phyloP scores from a whole-genome alignment of 331 rosid genomes.

The Telfairia occidentalis region DNA sequence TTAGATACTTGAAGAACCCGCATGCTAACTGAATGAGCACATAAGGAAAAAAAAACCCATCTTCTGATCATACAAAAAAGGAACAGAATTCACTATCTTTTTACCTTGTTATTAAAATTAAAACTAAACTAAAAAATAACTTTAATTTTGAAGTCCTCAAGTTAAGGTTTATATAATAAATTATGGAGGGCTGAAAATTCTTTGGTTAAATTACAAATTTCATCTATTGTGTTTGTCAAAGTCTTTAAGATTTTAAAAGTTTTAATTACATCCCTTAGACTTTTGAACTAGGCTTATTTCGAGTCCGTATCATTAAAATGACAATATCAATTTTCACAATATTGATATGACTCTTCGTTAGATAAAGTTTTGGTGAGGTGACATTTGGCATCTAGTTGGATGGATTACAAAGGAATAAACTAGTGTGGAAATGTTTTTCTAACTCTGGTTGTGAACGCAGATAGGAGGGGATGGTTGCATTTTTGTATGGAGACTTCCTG shows the following conservation, averaged over 20 bases:
- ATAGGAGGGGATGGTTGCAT: conserved; percentile 68
- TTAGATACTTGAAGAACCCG: background rate
- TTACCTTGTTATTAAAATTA: background rate
- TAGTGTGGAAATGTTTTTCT: background rate
- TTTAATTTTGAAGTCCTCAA: background rate
- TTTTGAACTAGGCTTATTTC: background rate
- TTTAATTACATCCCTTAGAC: background rate
- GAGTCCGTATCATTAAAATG: background rate
- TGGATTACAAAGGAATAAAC: background rate
- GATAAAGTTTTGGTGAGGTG: background rate
- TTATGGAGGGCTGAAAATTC: background rate
- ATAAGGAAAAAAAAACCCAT: background rate
- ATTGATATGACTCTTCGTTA: background rate
- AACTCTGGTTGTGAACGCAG: conserved; percentile 24
- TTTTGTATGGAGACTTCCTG: conserved; percentile 68
- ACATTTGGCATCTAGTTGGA: background rate
- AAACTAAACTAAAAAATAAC: background rate
- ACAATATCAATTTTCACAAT: background rate
- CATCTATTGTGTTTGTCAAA: background rate
- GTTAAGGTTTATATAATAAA: background rate
- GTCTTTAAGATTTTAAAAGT: background rate
- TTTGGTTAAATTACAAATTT: background rate
- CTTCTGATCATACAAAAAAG: background rate
- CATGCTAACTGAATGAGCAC: background rate
- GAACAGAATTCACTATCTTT: background rate